Conservation (phyloP, 176 grass and related monocot genomes). For the Juncus effusus region DNA sequence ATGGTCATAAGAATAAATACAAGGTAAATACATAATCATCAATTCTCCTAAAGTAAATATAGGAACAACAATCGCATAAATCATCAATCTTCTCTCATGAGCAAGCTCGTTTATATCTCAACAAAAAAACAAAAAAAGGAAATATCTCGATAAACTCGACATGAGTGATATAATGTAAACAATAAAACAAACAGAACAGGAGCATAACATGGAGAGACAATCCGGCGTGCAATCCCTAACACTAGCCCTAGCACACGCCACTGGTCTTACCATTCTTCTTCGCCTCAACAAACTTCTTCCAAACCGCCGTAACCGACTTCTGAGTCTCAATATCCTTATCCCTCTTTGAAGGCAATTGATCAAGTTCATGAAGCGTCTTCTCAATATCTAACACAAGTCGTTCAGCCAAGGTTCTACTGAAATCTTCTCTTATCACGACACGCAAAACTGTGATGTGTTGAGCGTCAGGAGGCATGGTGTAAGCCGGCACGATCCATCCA, state of each 20-base stretch:
- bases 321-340: constrained; percentile 26
- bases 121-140: no score
- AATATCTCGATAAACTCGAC: no score
- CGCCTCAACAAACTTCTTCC: constrained; percentile 48
- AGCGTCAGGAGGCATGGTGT: constrained; percentile 83
- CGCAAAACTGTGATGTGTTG: constrained; percentile 71
- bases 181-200: no score
- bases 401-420: constrained; percentile 85
- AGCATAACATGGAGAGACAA: background rate
- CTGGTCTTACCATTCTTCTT: constrained; percentile 58
- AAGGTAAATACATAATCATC: no score
- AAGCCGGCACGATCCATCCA: constrained; percentile 93
- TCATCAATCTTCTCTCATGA: no score
- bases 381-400: constrained; percentile 65
- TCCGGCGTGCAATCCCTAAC: background rate
- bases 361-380: constrained; percentile 78
- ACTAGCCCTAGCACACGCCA: constrained; percentile 42
- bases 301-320: constrained; percentile 41
- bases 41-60: no score
- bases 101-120: no score
- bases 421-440: constrained; percentile 77
- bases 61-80: no score
- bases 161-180: no score
- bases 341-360: constrained; percentile 32
- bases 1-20: no score